These are phyloP conservation scores for Rhizopus microsporus DNA, from an alignment of 371 early-diverging fungal species.

Conservation along the genomic window DNA sequence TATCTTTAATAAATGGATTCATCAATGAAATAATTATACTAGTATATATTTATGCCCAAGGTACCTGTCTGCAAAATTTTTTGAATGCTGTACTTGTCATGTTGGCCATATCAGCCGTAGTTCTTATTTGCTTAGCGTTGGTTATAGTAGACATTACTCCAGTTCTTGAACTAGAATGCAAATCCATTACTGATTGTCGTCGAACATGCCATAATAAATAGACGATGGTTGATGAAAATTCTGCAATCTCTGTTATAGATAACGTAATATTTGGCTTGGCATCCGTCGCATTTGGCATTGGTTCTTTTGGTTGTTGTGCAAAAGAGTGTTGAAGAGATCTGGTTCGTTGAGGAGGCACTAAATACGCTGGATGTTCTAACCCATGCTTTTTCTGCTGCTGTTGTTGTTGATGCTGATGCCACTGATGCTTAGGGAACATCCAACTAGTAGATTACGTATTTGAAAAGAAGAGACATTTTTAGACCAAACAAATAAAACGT, in stretches of 20 bases:
- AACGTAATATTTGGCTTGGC: slow-evolving; percentile 23
- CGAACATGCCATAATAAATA: slow-evolving; percentile 64
- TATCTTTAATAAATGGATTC: slow-evolving; percentile 26
- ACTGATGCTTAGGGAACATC: too few relatives aligned
- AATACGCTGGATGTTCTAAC: too few relatives aligned
- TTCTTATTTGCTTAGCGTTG: slow-evolving; percentile 23
- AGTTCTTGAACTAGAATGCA: slow-evolving; percentile 27
- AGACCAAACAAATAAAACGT: too few relatives aligned
- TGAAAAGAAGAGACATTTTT: too few relatives aligned
- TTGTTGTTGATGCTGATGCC: too few relatives aligned
- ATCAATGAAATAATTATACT: neutral
- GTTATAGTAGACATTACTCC: slow-evolving; percentile 1
- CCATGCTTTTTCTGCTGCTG: too few relatives aligned
- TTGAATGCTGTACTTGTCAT: slow-evolving; percentile 53
- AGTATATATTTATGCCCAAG: neutral
- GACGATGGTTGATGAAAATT: slow-evolving; percentile 64
- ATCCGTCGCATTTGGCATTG: slow-evolving; percentile 36
- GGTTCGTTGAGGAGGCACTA: neutral
- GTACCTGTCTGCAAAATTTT: slow-evolving; percentile 57
- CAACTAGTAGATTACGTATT: too few relatives aligned
- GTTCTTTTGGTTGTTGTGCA: slow-evolving; percentile 18
- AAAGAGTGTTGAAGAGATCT: neutral
- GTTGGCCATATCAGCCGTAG: slow-evolving; percentile 34
- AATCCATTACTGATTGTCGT: slow-evolving; percentile 39
- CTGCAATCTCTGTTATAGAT: slow-evolving; percentile 49